Evolutionary conservation across 768 basidiomycete species (phyloP), one percentile per base, ranked within the genome.

Genomic region (Favolaschia claudopus): DNA sequence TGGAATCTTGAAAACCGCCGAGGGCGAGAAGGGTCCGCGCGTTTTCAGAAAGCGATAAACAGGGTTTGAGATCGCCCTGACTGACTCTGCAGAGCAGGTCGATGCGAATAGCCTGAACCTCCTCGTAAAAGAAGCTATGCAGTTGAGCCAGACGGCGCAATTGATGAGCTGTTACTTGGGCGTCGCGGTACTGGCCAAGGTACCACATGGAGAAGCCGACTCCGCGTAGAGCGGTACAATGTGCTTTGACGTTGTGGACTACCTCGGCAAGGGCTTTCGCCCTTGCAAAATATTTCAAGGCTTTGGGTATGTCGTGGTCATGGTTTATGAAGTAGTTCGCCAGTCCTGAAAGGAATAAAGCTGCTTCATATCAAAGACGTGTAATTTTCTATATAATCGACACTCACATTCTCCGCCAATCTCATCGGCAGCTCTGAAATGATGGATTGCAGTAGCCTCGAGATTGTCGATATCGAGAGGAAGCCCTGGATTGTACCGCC

Each of bases 371-470:
- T 22, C 19, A 17, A 31, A 8, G 12, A n/a, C n/a, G 28, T 25
- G 12, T n/a, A n/a, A 17, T 13, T 55, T 28, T 39, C n/a, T 5
- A 6, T 5, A 1, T 13, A 48, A 34, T 24, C 13, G 12, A 44
- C 37, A 28, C 46, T 49, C n/a, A 61, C 60, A 53, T 56, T 61
- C 60, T 7, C 48, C 60, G 1, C 42, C 37, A 5, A 19, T 20
- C 45, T 61, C 47, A 20, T 37, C 37, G 1, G 20, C 42, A 12
- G 40, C 48, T 20, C 44, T 43, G 13, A 36, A 55, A 17, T 55
- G 59, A 14, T n/a, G 22, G 19, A 55, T 2, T 9, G 52, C 47
- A 7, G 8, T 36, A 43, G 25, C 15, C 28, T 55, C 59, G 20
- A 60, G 33, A 10, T 12, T n/a, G 10, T 42, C 17, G 2, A 27